Evolutionary conservation across 192 early-diverging fungal genomes (phyloP), one percentile per base, ranked within the genome.

Genomic region (Rhizoclosmatium globosum): DNA sequence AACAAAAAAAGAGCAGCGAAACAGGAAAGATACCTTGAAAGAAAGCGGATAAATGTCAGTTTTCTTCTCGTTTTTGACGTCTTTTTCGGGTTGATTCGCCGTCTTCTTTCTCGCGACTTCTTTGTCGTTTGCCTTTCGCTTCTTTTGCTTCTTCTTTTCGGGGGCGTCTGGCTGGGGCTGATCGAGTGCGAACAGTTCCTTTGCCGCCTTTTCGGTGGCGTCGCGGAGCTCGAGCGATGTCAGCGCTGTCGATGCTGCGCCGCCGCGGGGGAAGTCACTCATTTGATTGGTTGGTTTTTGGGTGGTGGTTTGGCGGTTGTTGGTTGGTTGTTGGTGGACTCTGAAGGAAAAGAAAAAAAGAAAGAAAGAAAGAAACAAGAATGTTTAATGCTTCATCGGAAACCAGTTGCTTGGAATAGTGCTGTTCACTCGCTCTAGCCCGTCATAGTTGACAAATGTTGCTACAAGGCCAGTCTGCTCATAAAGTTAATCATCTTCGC

Each of bases 141-240:
- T 21, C 82, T 83, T 84, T 72, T 81, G 84, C 81, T 87, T 11
- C 47, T 70, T 78, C 3, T 50, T 31, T 38, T 44, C 45, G 6
- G 13, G 15, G 3, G 38, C 39, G 2, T 31, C 43, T 6, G 78
- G 2, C 17, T 9, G 53, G 21, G 39, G 23, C 45, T 43, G 11
- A 56, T 39, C 43, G 65, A 67, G 67, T 60, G 71, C 80, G 80
- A 84, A 81, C 92, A 91, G 42, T 56, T 95, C 94, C 56, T 88
- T 81, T 62, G 94, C 92, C 39, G 90, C 95, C 78, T 94, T 88
- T 74, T 91, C 91, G 53, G 88, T 82, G 50, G 95, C 87, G 78
- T 95, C 95, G 47, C 93, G 89, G 82, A 89, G 88, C 81, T 97
- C 95, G 17, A 96, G 87, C 57, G 95, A 92, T 19, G 95, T 94